phyloP scores from a whole-genome alignment of 805 yeast species.

The Candida gorgasii region DNA sequence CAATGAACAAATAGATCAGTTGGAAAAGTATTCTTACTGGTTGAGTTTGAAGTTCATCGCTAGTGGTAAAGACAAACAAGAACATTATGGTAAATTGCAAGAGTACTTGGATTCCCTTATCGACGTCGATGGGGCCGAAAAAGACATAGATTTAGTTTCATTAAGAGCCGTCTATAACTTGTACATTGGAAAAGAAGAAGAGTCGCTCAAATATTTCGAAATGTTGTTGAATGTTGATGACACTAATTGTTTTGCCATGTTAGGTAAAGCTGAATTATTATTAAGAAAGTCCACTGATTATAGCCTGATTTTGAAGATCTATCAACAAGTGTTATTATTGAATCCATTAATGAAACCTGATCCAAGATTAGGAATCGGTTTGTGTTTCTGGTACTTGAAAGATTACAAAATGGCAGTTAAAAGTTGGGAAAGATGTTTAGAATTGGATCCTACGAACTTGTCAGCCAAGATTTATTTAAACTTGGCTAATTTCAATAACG shows the following conservation, averaged over 20 bases:
- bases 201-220: conserved; percentile 71
- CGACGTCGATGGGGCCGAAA: conserved; percentile 8
- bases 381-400: conserved; percentile 88
- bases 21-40: conserved; percentile 47
- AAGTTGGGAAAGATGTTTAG: conserved; percentile 82
- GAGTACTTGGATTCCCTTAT: conserved; percentile 6
- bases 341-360: conserved; percentile 85
- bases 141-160: conserved; percentile 3
- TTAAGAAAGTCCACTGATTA: conserved; percentile 70
- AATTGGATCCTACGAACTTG: conserved; percentile 58
- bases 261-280: conserved; percentile 82
- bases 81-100: conserved; percentile 19
- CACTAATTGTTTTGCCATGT: conserved; percentile 69
- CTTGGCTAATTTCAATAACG: conserved; percentile 65
- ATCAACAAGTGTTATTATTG: conserved; percentile 76
- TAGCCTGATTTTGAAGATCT: conserved; percentile 70
- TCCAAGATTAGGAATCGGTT: conserved; percentile 91
- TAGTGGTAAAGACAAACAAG: conserved; percentile 26
- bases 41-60: conserved; percentile 48
- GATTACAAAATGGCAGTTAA: conserved; percentile 72
- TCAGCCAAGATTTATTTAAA: conserved; percentile 67
- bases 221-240: conserved; percentile 53
- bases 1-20: conserved; percentile 7
- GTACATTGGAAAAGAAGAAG: conserved; percentile 62
- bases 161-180: conserved; percentile 63